Evolutionary conservation across 805 yeast genomes (phyloP).

Genomic region (Lachancea cidri): DNA sequence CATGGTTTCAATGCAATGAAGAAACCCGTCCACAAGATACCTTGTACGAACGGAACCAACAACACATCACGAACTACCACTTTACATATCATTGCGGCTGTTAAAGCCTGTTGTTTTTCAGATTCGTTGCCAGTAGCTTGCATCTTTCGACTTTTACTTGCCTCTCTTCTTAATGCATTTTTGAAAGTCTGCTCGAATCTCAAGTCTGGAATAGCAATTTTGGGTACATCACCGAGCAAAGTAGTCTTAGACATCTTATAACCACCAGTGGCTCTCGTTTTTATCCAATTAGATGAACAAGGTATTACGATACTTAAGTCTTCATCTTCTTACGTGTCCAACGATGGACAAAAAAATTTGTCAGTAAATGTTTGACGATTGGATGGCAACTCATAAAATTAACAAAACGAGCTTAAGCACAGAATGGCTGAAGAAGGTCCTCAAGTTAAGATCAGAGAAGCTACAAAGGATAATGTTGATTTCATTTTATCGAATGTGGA

Average conservation of each 20-base stretch:
- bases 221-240: not conserved
- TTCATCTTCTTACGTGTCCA: slow-evolving; percentile 2
- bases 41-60: slow-evolving; percentile 50
- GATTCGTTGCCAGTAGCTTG: slow-evolving; percentile 7
- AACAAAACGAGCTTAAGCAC: not conserved
- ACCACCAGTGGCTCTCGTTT: no score
- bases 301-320: no score
- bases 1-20: slow-evolving; percentile 38
- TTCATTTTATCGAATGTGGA: slow-evolving; percentile 85
- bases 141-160: slow-evolving; percentile 15
- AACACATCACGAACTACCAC: slow-evolving; percentile 49
- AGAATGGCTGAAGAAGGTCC: slow-evolving; percentile 44
- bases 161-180: slow-evolving; percentile 32
- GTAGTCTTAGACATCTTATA: slow-evolving; percentile 1
- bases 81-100: slow-evolving; percentile 40
- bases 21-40: slow-evolving; percentile 42
- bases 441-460: slow-evolving; percentile 80
- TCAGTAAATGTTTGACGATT: not conserved
- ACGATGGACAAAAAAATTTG: slow-evolving; percentile 2
- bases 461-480: slow-evolving; percentile 83
- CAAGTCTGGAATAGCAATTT: slow-evolving; percentile 49
- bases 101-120: slow-evolving; percentile 23
- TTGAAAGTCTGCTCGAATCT: slow-evolving; percentile 61
- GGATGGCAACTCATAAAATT: not conserved
- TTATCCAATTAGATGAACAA: no score